Conservation (phyloP, 2,329 filamentous ascomycete genomes). For the Colletotrichum gloeosporioides region DNA sequence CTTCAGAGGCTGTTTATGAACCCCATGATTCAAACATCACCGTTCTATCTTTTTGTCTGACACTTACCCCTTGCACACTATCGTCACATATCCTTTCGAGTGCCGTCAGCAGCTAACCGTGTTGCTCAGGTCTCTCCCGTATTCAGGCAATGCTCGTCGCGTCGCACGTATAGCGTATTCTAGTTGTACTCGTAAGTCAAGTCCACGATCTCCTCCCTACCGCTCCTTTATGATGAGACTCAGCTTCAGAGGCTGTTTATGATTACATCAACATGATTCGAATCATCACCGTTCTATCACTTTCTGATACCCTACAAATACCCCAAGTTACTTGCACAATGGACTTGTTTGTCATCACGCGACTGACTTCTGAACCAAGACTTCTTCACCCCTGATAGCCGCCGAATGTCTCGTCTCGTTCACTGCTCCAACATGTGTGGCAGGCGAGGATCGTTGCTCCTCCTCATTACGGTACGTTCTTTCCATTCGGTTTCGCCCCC, state of each 20-base stretch:
- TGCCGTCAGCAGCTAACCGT: background rate
- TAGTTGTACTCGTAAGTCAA: background rate
- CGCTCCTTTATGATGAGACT: slow-evolving; percentile 40
- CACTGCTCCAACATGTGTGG: background rate
- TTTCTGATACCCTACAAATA: background rate
- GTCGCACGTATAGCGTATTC: background rate
- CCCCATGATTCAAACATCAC: slow-evolving; percentile 42
- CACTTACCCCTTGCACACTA: background rate
- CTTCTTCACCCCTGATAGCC: background rate
- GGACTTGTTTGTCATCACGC: too few relatives aligned
- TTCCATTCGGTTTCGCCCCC: background rate
- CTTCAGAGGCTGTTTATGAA: slow-evolving; percentile 56
- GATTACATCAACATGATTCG: slow-evolving; percentile 45
- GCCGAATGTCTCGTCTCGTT: background rate
- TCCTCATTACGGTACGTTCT: background rate
- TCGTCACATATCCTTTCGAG: background rate
- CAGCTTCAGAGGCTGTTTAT: slow-evolving; percentile 54
- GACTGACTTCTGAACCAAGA: background rate
- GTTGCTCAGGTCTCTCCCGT: background rate
- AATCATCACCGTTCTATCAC: slow-evolving; percentile 36
- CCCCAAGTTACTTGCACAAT: background rate
- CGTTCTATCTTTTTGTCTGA: slow-evolving; percentile 30
- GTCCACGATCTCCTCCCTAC: background rate
- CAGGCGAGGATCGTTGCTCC: background rate
- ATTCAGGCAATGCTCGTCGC: too few relatives aligned